phyloP scores from a whole-genome alignment of 2,329 filamentous ascomycete species.

The Sarocladium brachiariae region DNA sequence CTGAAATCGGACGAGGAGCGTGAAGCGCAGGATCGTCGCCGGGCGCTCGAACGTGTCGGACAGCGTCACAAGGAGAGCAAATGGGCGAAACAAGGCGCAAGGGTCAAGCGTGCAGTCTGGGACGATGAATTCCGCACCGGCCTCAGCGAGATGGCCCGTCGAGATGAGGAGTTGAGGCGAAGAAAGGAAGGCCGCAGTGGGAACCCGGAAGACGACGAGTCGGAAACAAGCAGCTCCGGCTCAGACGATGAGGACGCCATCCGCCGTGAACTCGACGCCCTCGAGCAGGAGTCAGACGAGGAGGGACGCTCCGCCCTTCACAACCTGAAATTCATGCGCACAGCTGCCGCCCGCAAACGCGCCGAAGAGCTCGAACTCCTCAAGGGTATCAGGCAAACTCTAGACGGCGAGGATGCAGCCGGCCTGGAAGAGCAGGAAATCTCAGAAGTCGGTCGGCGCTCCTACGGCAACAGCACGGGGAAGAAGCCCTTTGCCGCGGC shows the following conservation, averaged over 20 bases:
- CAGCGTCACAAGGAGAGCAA: conserved; percentile 82
- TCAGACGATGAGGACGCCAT: conserved; percentile 51
- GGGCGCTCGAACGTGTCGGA: conserved; percentile 80
- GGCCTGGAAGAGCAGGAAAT: conserved; percentile 45
- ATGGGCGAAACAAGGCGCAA: conserved; percentile 81
- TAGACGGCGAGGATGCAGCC: conserved; percentile 54
- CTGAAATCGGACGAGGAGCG: conserved; percentile 60
- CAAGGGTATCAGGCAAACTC: conserved; percentile 60
- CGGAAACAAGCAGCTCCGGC: conserved; percentile 36
- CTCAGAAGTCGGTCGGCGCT: conserved; percentile 60
- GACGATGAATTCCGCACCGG: conserved; percentile 78
- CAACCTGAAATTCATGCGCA: conserved; percentile 91
- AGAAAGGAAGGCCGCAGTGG: conserved; percentile 66
- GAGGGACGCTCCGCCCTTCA: conserved; percentile 57
- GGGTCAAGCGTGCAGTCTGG: conserved; percentile 75
- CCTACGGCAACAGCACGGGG: conserved; percentile 49
- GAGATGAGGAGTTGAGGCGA: conserved; percentile 73
- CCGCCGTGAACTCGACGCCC: conserved; percentile 34
- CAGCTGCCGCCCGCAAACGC: conserved; percentile 67
- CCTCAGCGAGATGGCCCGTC: conserved; percentile 71
- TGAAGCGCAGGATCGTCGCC: conserved; percentile 60
- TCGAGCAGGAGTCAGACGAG: conserved; percentile 37
- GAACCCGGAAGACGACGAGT: conserved; percentile 36
- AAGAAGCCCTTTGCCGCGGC: conserved; percentile 24
- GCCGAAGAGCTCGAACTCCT: conserved; percentile 72